phyloP scores from a whole-genome alignment of 2,329 filamentous ascomycete genomes.

The Fusarium xyrophilum region DNA sequence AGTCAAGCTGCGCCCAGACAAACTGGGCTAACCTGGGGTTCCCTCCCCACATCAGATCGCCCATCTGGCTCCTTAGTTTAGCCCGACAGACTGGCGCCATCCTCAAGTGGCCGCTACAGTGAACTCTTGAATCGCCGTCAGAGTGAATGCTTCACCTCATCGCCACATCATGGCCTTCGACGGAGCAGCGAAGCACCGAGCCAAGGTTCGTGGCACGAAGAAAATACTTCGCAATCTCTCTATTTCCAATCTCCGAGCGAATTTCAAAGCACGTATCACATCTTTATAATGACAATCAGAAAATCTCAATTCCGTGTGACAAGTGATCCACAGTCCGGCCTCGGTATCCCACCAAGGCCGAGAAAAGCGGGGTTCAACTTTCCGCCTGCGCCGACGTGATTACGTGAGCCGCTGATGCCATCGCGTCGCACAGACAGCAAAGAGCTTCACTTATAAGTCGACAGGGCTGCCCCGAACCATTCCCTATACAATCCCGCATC shows the following conservation, averaged over 20 bases:
- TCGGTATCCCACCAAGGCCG: slow-evolving; percentile 31
- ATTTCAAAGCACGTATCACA: slow-evolving; percentile 14
- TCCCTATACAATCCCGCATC: background rate
- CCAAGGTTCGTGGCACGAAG: background rate
- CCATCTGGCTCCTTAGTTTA: background rate
- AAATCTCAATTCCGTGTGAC: background rate
- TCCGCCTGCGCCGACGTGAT: slow-evolving; percentile 7
- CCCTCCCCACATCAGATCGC: background rate
- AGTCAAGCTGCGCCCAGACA: background rate
- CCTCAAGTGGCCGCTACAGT: no score
- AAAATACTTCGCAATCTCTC: background rate
- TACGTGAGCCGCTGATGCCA: slow-evolving; percentile 31
- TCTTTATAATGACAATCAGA: background rate
- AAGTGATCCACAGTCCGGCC: slow-evolving; percentile 8
- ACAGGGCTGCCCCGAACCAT: background rate
- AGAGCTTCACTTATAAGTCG: slow-evolving; percentile 17
- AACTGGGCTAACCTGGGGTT: background rate
- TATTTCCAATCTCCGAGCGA: background rate
- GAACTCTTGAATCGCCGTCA: background rate
- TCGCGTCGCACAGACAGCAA: slow-evolving; percentile 4
- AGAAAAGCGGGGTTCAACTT: slow-evolving; percentile 5
- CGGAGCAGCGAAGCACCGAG: background rate
- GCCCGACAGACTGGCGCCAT: background rate
- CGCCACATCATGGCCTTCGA: background rate
- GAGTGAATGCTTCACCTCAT: background rate